Percentiles rank a stretch among this genome's conserved stretches.
phyloP scores from a whole-genome alignment of 179 eudicot genomes.

The Beta corolliflora region DNA sequence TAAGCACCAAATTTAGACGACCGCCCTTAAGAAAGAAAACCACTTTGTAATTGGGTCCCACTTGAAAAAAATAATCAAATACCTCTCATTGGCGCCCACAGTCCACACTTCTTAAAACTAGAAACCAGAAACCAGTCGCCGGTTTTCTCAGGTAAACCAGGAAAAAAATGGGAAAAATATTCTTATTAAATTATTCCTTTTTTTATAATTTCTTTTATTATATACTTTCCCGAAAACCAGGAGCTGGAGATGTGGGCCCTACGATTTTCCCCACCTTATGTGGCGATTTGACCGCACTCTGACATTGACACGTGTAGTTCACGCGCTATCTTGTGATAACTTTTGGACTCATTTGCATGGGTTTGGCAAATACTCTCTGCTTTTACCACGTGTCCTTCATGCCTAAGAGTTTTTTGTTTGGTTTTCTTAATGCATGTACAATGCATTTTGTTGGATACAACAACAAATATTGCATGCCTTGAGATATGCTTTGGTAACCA shows the following conservation, averaged over 20 bases:
- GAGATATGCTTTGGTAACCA: no score
- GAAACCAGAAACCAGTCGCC: slow-evolving; percentile 46
- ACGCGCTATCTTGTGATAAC: slow-evolving; percentile 47
- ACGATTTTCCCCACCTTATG: slow-evolving; percentile 27
- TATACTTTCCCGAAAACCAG: slow-evolving; percentile 58
- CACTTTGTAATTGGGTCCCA: neutral
- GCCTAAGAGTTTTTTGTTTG: neutral
- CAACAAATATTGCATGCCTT: neutral
- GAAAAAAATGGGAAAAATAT: neutral
- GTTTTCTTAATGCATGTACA: neutral
- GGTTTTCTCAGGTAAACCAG: neutral
- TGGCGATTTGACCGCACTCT: slow-evolving; percentile 80
- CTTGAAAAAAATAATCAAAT: neutral
- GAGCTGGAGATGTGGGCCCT: slow-evolving; percentile 37
- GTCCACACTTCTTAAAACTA: no score
- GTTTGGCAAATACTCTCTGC: neutral
- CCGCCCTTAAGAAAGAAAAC: slow-evolving; percentile 9
- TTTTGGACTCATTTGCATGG: slow-evolving; percentile 29
- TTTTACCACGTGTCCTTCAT: slow-evolving; percentile 35
- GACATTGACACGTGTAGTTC: slow-evolving; percentile 45
- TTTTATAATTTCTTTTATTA: neutral
- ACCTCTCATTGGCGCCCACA: slow-evolving; percentile 50
- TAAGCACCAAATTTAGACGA: slow-evolving; percentile 21
- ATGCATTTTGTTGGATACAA: neutral
- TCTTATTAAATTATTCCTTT: neutral